Conservation (phyloP, 2,329 filamentous ascomycete genomes). For the Fulvia fulva region DNA sequence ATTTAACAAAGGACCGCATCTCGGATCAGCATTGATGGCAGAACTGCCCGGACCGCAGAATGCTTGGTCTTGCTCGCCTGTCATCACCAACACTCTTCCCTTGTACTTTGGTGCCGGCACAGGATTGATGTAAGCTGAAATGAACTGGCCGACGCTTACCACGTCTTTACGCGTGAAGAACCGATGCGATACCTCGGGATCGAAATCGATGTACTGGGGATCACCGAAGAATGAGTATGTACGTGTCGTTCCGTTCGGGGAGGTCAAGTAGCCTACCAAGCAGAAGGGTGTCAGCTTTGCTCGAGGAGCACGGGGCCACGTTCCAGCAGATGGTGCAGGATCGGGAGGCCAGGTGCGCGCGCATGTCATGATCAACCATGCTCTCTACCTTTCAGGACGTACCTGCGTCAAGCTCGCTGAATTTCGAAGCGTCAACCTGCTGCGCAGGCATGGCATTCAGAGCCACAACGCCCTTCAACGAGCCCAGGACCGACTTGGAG, state of each 20-base stretch:
- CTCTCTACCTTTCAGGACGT: too few relatives aligned
- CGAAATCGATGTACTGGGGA: constrained; percentile 12
- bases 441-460: constrained; percentile 8
- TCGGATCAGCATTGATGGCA: constrained; percentile 5
- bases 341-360: too few relatives aligned
- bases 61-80: constrained; percentile 18
- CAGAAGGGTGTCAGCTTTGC: too few relatives aligned
- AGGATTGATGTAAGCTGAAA: constrained; percentile 9
- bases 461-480: constrained; percentile 10
- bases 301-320: too few relatives aligned
- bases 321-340: too few relatives aligned
- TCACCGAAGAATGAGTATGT: constrained; percentile 20
- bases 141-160: constrained; percentile 15
- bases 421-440: constrained; percentile 8
- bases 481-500: constrained; percentile 10
- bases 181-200: constrained; percentile 7
- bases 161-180: constrained; percentile 16
- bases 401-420: constrained; percentile 7
- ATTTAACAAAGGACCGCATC: constrained; percentile 10
- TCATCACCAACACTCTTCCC: constrained; percentile 14
- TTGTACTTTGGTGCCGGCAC: constrained; percentile 5
- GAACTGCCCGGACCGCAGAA: constrained; percentile 18
- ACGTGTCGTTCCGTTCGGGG: constrained; percentile 10
- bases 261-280: constrained; percentile 19
- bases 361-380: too few relatives aligned